Base-by-base conservation (phyloP, 371 early-diverging fungal species). In the Mucor circinelloides region DNA sequence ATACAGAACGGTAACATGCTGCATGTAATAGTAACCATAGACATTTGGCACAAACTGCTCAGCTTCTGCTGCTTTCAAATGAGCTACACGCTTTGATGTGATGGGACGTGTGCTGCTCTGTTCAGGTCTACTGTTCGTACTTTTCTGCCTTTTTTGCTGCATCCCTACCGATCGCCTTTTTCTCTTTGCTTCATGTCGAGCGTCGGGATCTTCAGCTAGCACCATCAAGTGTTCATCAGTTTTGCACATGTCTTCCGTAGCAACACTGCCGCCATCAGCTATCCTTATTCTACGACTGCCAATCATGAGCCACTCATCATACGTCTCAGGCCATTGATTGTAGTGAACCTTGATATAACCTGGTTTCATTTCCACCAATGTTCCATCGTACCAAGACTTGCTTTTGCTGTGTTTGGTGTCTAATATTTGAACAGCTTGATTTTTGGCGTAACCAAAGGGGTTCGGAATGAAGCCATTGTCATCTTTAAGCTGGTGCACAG, bases 241-340 rank as follows among this genome's bases (percentile, higher is more conserved):
- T 7, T 2, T 10, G 3, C 0, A 19, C 10, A 13, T 36, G 36
- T 8, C 10, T 10, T 36, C 8, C 36, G 1, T 12, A 44, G n/a
- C 19, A 13, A 5, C 23, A 44, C 17, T 8, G n/a, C 6, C 44
- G 23, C 13, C 25, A 23, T 23, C 8, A 23, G 60, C 68, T 17
- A 63, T 42, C 10, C 79, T 66, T 13, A 84, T 74, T 6, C 88
- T 75, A n/a, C 81, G 72, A 58, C 89, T 90, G 17, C 85, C 89
- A 2, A 83, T 75, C 38, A 79, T 83, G 19, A 89, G 69, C 89
- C 89, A 89, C 64, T 89, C 89, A 46, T 90, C 91, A 67, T 81
- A 87, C 23, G 73, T 66, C 0, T 76, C 70, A 9, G 76, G 74
- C 88, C 91, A 88, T 3, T 84, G 88, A 59, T 89, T 86, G 66